phyloP scores from a whole-genome alignment of 2,329 filamentous ascomycete genomes.

The Xylariomycetidae sp. region DNA sequence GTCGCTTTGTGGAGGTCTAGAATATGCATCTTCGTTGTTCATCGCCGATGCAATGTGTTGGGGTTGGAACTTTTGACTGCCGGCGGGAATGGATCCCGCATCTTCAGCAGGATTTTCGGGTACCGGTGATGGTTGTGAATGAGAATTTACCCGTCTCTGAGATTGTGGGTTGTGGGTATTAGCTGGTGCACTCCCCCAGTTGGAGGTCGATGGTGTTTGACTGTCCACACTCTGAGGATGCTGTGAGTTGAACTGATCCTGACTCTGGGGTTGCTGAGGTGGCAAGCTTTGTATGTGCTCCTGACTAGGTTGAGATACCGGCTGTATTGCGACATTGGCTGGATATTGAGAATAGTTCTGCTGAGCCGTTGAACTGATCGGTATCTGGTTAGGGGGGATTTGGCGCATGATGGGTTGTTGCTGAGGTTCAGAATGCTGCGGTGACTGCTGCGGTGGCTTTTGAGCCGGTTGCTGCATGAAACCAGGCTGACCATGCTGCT shows the following conservation, averaged over 20 bases:
- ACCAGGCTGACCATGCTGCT: slow-evolving; percentile 2
- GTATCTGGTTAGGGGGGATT: neutral
- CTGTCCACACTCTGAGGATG: slow-evolving; percentile 4
- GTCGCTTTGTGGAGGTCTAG: slow-evolving; percentile 5
- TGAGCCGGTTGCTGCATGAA: slow-evolving; percentile 4
- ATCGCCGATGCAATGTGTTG: slow-evolving; percentile 19
- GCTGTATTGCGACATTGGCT: too few species aligned
- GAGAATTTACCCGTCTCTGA: too few species aligned
- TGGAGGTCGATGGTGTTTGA: slow-evolving; percentile 12
- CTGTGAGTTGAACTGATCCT: slow-evolving; percentile 5
- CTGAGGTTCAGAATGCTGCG: neutral
- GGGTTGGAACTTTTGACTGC: slow-evolving; percentile 8
- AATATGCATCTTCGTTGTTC: slow-evolving; percentile 5
- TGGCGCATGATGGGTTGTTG: neutral
- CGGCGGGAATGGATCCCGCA: too few species aligned
- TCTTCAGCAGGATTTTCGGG: too few species aligned
- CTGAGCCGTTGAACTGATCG: slow-evolving; percentile 3
- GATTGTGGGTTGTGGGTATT: slow-evolving; percentile 5
- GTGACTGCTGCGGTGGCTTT: neutral
- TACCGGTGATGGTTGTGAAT: too few species aligned
- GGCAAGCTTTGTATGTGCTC: slow-evolving; percentile 3
- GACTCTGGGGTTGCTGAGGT: slow-evolving; percentile 4
- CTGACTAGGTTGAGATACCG: too few species aligned
- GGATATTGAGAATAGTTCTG: slow-evolving; percentile 1
- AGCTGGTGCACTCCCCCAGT: slow-evolving; percentile 15